Percentiles rank a stretch among this genome's conserved stretches.
phyloP scores from a whole-genome alignment of 2,329 filamentous ascomycete species.

The Balansia obtecta region DNA sequence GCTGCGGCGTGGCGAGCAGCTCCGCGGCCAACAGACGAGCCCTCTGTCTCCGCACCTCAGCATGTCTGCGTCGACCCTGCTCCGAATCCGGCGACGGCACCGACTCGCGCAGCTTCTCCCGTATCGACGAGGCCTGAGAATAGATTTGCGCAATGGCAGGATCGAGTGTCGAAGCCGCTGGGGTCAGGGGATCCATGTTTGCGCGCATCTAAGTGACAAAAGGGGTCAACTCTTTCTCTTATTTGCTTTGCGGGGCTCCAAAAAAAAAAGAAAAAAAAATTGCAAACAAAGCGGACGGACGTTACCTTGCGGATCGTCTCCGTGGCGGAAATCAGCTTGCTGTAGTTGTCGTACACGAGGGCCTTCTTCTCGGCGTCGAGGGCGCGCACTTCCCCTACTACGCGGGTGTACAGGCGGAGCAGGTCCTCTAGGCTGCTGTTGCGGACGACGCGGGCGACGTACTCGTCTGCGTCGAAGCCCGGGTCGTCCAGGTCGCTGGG shows the following conservation, averaged over 20 bases:
- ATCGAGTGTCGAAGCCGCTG: slow-evolving; percentile 59
- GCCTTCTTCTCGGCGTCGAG: slow-evolving; percentile 95
- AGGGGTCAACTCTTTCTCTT: neutral
- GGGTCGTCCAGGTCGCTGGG: slow-evolving; percentile 60
- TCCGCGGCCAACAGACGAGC: slow-evolving; percentile 48
- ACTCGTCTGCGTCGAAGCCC: slow-evolving; percentile 61
- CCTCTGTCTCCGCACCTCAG: slow-evolving; percentile 21
- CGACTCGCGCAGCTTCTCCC: slow-evolving; percentile 34
- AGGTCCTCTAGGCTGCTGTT: slow-evolving; percentile 55
- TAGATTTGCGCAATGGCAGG: slow-evolving; percentile 67
- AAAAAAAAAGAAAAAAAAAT: neutral
- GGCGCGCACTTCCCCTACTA: slow-evolving; percentile 72
- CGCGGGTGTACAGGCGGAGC: slow-evolving; percentile 54
- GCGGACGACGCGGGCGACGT: slow-evolving; percentile 49
- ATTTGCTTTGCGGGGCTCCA: neutral
- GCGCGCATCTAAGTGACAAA: slow-evolving; percentile 54
- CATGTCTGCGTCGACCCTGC: slow-evolving; percentile 21
- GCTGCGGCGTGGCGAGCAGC: slow-evolving; percentile 48
- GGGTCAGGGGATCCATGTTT: slow-evolving; percentile 69
- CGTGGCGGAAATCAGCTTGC: slow-evolving; percentile 89
- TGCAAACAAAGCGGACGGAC: no score
- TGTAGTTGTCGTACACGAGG: slow-evolving; percentile 96
- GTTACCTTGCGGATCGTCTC: slow-evolving; percentile 75
- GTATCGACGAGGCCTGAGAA: slow-evolving; percentile 42
- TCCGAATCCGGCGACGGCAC: slow-evolving; percentile 34